Evolutionary conservation across 2,329 filamentous ascomycete species (phyloP).

Genomic region (Scedosporium minutisporum): DNA sequence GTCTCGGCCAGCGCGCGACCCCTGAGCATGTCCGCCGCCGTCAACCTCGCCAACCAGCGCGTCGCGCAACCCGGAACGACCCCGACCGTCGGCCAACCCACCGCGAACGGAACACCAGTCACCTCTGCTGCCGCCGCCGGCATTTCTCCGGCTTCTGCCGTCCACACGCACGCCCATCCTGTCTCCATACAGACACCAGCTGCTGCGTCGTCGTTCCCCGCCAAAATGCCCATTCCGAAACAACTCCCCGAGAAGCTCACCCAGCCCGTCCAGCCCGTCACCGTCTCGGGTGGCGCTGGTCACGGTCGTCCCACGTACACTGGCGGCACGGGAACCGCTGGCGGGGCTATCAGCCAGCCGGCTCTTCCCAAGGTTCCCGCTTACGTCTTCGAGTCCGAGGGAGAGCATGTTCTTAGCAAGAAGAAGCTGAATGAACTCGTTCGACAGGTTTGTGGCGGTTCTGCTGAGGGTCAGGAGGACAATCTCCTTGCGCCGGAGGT

Average conservation of each 20-base stretch:
- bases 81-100: conserved; percentile 14
- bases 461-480: conserved; percentile 59
- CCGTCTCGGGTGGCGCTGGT: conserved; percentile 52
- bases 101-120: conserved; percentile 12
- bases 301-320: conserved; percentile 72
- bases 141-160: conserved; percentile 31
- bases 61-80: conserved; percentile 16
- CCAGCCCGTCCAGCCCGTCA: conserved; percentile 62
- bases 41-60: conserved; percentile 36
- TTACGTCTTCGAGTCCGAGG: conserved; percentile 83
- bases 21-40: conserved; percentile 39
- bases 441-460: conserved; percentile 80
- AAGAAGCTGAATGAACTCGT: conserved; percentile 95
- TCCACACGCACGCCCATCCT: conserved; percentile 1
- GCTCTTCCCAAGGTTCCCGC: conserved; percentile 72
- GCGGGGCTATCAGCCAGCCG: conserved; percentile 80
- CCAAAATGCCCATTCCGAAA: conserved; percentile 77
- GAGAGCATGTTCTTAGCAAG: conserved; percentile 90
- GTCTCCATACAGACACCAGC: background rate
- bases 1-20: conserved; percentile 29
- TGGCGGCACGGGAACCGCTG: conserved; percentile 65
- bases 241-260: conserved; percentile 59
- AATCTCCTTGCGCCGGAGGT: conserved; percentile 83
- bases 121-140: conserved; percentile 13
- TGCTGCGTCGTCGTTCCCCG: conserved; percentile 28